phyloP scores from a whole-genome alignment of 305 asterid species.

The Fraxinus greggii region DNA sequence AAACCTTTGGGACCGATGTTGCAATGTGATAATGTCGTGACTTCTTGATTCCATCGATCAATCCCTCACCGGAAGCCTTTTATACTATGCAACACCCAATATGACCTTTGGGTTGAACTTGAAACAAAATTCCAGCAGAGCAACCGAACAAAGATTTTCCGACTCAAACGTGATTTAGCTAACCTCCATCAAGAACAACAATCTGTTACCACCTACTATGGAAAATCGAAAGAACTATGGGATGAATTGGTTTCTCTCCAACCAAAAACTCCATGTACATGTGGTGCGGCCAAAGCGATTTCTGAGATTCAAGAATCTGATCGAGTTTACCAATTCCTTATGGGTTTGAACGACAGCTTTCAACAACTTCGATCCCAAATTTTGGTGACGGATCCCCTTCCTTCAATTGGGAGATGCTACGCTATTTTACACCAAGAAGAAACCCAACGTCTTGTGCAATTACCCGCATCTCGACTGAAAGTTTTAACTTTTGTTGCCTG shows the following conservation, averaged over 20 bases:
- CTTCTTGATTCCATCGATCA: background rate
- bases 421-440: too few relatives aligned
- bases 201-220: background rate
- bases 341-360: too few relatives aligned
- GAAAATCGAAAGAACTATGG: background rate
- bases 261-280: background rate
- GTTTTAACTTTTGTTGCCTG: too few relatives aligned
- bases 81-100: background rate
- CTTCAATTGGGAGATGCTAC: too few relatives aligned
- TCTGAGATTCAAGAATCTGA: background rate
- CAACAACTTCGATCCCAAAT: too few relatives aligned
- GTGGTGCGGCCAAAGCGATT: background rate
- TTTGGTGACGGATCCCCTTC: too few relatives aligned
- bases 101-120: background rate
- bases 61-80: background rate
- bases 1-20: background rate
- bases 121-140: background rate
- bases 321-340: too few relatives aligned
- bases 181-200: background rate
- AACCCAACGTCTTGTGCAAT: too few relatives aligned
- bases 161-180: background rate
- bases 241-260: background rate
- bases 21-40: background rate
- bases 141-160: background rate
- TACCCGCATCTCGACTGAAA: too few relatives aligned